These are phyloP conservation scores for Boletus huronensis DNA, from an alignment of 768 basidiomycete species.

Conservation along the genomic window DNA sequence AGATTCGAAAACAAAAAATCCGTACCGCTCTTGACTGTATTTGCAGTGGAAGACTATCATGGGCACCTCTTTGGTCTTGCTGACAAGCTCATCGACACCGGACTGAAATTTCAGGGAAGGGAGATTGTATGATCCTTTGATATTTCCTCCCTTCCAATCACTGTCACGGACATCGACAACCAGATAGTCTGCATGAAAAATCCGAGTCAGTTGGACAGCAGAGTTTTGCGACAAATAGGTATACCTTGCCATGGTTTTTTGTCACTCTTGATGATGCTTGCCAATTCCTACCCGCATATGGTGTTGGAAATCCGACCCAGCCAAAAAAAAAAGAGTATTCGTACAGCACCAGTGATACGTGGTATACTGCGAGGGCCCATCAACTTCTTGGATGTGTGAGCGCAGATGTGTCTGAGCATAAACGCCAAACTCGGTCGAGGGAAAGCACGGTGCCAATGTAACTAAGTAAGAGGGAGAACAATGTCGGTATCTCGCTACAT, in stretches of 20 bases:
- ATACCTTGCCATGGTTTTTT: constrained; percentile 47
- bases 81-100: constrained; percentile 56
- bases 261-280: constrained; percentile 61
- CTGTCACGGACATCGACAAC: constrained; percentile 86
- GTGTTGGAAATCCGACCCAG: constrained; percentile 10
- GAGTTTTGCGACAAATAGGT: neutral
- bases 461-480: constrained; percentile 2
- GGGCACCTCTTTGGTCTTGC: constrained; percentile 57
- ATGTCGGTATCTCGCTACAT: constrained; percentile 7
- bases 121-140: constrained; percentile 56
- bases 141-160: constrained; percentile 77
- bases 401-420: constrained; percentile 7
- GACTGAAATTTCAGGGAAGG: constrained; percentile 61
- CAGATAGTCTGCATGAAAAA: constrained; percentile 48
- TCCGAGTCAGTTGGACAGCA: neutral
- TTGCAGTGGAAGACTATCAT: constrained; percentile 76
- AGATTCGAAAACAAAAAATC: neutral
- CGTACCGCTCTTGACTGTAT: constrained; percentile 73
- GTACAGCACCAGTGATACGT: constrained; percentile 20
- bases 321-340: constrained; percentile 4
- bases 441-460: too few species aligned
- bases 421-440: constrained; percentile 1
- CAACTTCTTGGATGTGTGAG: constrained; percentile 10
- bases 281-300: constrained; percentile 54
- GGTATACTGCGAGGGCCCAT: constrained; percentile 19